These are phyloP conservation scores for Iris pallida DNA, from an alignment of 116 monocot species.

Conservation along the genomic window DNA sequence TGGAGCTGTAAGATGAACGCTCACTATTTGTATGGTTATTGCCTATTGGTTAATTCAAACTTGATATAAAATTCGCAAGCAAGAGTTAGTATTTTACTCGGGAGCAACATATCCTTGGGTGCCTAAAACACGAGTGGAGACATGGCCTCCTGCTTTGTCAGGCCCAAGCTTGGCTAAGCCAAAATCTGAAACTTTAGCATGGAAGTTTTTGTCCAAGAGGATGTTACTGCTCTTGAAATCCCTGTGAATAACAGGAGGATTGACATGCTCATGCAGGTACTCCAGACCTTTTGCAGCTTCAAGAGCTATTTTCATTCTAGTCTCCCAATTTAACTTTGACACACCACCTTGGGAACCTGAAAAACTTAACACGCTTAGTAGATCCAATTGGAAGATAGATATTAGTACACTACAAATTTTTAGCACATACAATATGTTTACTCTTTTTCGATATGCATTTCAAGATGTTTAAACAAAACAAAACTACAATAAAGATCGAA, in stretches of 20 bases:
- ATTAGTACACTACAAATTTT: no score
- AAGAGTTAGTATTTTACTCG: constrained; percentile 43
- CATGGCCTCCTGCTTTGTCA: constrained; percentile 93
- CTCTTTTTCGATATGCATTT: no score
- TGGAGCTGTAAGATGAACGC: no score
- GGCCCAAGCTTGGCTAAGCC: constrained; percentile 95
- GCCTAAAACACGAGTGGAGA: constrained; percentile 92
- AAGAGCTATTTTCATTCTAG: constrained; percentile 90
- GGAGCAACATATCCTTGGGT: constrained; percentile 99
- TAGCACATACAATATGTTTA: no score
- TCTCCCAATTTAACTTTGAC: constrained; percentile 90
- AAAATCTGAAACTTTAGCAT: constrained; percentile 96
- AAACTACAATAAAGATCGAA: no score
- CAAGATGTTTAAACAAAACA: no score
- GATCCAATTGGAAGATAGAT: not conserved
- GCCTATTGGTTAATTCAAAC: no score
- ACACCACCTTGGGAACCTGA: constrained; percentile 62
- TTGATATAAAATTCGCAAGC: not conserved
- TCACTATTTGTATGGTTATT: no score
- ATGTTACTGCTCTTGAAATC: constrained; percentile 99
- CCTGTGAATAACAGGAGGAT: constrained; percentile 90
- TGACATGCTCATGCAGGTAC: constrained; percentile 86
- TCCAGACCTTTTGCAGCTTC: constrained; percentile 98
- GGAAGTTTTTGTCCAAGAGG: constrained; percentile 78
- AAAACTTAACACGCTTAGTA: constrained; percentile 1